Conservation (phyloP, 345 rosid genomes). For the Populus euphratica region DNA sequence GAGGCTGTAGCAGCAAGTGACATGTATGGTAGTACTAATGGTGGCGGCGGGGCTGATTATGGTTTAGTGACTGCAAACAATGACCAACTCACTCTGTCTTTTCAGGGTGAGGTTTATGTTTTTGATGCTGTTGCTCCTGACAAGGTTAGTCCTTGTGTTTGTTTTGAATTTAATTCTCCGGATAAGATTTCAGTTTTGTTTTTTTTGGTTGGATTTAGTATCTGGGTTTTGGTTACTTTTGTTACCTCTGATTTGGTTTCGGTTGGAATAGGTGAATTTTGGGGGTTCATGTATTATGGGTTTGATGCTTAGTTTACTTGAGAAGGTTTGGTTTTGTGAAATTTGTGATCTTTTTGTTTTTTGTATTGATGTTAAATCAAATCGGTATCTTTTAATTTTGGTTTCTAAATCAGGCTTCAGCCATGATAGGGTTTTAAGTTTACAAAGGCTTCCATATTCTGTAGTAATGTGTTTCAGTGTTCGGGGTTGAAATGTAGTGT, state of each 20-base stretch:
- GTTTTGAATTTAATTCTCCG: background rate
- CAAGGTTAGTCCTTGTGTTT: slow-evolving; percentile 24
- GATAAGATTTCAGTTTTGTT: background rate
- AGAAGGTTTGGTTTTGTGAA: background rate
- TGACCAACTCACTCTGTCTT: slow-evolving; percentile 46
- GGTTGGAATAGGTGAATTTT: background rate
- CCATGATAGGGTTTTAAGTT: background rate
- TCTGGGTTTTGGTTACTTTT: slow-evolving; percentile 7
- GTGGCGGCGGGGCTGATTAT: slow-evolving; percentile 19
- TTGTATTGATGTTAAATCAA: background rate
- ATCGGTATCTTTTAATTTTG: background rate
- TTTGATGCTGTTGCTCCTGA: slow-evolving; percentile 47
- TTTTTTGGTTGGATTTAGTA: slow-evolving; percentile 2
- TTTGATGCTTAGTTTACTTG: too few species aligned
- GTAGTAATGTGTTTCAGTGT: background rate
- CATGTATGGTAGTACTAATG: slow-evolving; percentile 7
- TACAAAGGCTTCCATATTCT: background rate
- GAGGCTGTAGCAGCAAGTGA: slow-evolving; percentile 19
- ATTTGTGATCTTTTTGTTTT: background rate
- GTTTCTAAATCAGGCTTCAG: background rate
- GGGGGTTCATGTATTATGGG: background rate
- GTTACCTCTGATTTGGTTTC: background rate
- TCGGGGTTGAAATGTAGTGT: background rate
- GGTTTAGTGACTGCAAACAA: slow-evolving; percentile 9
- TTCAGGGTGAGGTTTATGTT: slow-evolving; percentile 51